Evolutionary conservation across 2,329 filamentous ascomycete species (phyloP).

Genomic region (Fusarium transvaalense): DNA sequence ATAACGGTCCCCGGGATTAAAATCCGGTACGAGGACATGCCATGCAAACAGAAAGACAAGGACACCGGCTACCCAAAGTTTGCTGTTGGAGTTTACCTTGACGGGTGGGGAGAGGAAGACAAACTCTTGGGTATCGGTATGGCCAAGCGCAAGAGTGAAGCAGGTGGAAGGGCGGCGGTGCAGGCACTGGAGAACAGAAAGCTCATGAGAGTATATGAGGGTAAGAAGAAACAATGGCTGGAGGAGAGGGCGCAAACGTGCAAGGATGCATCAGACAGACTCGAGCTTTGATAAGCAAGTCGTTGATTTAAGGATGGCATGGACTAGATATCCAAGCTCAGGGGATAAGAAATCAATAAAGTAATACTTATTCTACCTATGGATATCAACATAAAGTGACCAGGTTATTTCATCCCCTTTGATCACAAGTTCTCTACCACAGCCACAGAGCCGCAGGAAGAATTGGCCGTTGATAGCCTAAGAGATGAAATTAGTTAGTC

Average conservation of each 20-base stretch:
- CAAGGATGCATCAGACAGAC: neutral
- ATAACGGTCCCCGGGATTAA: conserved; percentile 70
- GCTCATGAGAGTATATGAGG: conserved; percentile 64
- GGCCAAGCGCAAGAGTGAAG: conserved; percentile 76
- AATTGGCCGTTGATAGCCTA: too few relatives aligned
- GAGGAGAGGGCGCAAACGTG: conserved; percentile 44
- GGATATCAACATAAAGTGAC: too few relatives aligned
- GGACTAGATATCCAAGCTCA: too few relatives aligned
- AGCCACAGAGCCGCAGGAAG: too few relatives aligned
- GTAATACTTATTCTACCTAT: too few relatives aligned
- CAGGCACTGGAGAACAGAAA: conserved; percentile 75
- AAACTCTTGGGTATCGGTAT: conserved; percentile 73
- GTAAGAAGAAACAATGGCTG: conserved; percentile 62
- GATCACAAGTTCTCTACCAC: too few relatives aligned
- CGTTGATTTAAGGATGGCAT: too few relatives aligned
- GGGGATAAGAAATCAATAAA: too few relatives aligned
- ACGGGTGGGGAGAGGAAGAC: conserved; percentile 75
- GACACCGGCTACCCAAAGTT: conserved; percentile 68
- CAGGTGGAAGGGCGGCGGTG: conserved; percentile 74
- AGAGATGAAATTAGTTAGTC: too few relatives aligned
- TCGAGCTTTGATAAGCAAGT: neutral
- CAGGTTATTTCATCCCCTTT: too few relatives aligned
- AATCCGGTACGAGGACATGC: conserved; percentile 72
- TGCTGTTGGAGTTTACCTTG: conserved; percentile 73
- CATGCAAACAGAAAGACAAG: conserved; percentile 65